Evolutionary conservation across 306 rosid genomes (phyloP).

Genomic region (Inga leiocalycina): DNA sequence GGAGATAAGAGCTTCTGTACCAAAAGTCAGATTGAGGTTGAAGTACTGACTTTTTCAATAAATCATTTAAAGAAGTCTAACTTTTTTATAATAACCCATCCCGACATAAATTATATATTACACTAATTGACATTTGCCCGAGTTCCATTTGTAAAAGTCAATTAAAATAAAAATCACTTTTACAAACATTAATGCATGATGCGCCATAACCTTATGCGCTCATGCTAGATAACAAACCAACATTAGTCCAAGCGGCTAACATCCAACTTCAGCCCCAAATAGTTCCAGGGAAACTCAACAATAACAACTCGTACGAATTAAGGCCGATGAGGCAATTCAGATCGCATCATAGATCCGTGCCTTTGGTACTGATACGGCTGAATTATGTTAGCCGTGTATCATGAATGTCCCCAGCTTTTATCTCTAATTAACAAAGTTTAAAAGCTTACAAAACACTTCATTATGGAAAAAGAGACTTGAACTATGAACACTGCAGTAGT

Average conservation of each 20-base stretch:
- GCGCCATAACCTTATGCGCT: background rate
- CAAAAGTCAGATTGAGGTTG: too few species aligned
- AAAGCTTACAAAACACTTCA: slow-evolving; percentile 16
- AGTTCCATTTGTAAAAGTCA: too few species aligned
- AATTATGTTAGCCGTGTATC: background rate
- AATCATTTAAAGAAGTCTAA: too few species aligned
- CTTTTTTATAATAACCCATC: too few species aligned
- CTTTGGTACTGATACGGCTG: background rate
- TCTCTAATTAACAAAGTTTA: background rate
- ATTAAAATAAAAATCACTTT: too few species aligned
- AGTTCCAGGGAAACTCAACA: background rate
- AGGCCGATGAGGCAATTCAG: background rate
- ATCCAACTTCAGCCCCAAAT: background rate
- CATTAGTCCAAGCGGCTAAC: background rate
- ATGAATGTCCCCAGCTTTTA: background rate
- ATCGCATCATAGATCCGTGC: background rate
- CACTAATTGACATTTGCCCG: too few species aligned
- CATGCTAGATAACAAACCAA: background rate
- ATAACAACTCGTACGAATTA: too few species aligned
- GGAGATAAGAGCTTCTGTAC: too few species aligned
- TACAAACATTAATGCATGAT: too few species aligned
- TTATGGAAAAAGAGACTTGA: background rate
- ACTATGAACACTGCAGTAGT: background rate
- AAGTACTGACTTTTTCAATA: too few species aligned
- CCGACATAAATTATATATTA: too few species aligned